Conservation (phyloP, 306 rosid species). For the Amphicarpaea edgeworthii region DNA sequence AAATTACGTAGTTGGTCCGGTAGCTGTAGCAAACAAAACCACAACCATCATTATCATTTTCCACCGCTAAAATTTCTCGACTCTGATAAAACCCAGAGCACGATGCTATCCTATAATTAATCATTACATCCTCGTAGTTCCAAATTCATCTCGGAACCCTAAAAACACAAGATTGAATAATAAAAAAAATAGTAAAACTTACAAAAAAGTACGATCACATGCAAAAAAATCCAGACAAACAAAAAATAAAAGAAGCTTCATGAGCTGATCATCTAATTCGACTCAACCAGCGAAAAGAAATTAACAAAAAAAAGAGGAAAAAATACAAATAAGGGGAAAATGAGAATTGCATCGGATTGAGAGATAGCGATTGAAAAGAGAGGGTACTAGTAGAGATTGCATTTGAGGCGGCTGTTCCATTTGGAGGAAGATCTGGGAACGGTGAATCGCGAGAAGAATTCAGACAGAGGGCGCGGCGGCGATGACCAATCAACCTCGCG, state of each 20-base stretch:
- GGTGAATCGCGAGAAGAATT: conserved; percentile 95
- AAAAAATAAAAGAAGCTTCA: not conserved
- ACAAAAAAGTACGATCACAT: not conserved
- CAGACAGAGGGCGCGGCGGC: conserved; percentile 94
- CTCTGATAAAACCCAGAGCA: conserved; percentile 24
- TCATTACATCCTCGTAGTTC: not conserved
- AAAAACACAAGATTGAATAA: not conserved
- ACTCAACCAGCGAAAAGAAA: too few species aligned
- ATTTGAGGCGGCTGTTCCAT: conserved; percentile 97
- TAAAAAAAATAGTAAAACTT: not conserved
- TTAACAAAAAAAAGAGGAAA: too few species aligned
- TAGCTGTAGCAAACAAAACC: conserved; percentile 74
- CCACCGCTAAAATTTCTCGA: conserved; percentile 2
- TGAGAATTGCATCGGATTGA: not conserved
- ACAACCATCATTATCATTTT: conserved; percentile 29
- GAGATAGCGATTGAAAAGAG: not conserved
- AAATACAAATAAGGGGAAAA: not conserved
- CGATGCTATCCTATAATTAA: not conserved
- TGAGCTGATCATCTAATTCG: not conserved
- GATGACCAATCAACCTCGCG: conserved; percentile 99
- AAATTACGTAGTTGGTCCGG: conserved; percentile 88
- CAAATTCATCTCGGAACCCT: conserved; percentile 13
- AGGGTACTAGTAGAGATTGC: conserved; percentile 91
- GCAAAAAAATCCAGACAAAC: not conserved
- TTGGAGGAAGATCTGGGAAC: conserved; percentile 80